A percentile compares a stretch with the other conserved stretches of the same genome.
Evolutionary conservation across 1,139 yeast genomes (phyloP).

Genomic region (Kluyveromyces marxianus): DNA sequence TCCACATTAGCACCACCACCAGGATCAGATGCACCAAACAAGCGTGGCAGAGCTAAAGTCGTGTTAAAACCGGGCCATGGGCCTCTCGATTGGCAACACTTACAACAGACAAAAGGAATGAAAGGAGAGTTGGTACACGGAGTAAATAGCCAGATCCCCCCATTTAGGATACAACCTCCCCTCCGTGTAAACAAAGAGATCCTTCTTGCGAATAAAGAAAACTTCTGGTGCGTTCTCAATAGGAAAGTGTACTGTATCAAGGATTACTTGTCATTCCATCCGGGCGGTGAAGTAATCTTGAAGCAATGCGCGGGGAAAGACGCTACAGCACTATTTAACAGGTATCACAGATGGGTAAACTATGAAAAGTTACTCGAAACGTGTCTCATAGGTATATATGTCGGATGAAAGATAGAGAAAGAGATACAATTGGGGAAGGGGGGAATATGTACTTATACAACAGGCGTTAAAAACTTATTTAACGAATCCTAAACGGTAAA

Average conservation of each 20-base stretch:
- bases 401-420: constrained; percentile 1
- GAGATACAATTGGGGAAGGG: background rate
- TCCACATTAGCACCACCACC: constrained; percentile 8
- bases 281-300: constrained; percentile 82
- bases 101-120: constrained; percentile 13
- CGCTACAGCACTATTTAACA: constrained; percentile 71
- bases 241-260: constrained; percentile 83
- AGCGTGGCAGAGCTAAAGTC: constrained; percentile 19
- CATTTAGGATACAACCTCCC: constrained; percentile 30
- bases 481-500: background rate
- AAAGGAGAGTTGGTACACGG: constrained; percentile 20
- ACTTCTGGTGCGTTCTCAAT: constrained; percentile 80
- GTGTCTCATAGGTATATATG: constrained; percentile 57
- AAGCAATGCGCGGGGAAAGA: constrained; percentile 71
- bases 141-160: constrained; percentile 17
- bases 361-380: constrained; percentile 72
- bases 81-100: constrained; percentile 29
- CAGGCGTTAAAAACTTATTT: background rate
- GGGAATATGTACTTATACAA: background rate
- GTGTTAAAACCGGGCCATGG: constrained; percentile 29
- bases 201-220: constrained; percentile 56
- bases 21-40: background rate
- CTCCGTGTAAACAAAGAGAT: constrained; percentile 53
- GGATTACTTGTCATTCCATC: constrained; percentile 77
- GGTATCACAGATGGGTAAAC: constrained; percentile 86